Evolutionary conservation across 805 yeast species (phyloP), one percentile per base, ranked within the genome.

Genomic region (Cyberlindnera euphorbiiphila): DNA sequence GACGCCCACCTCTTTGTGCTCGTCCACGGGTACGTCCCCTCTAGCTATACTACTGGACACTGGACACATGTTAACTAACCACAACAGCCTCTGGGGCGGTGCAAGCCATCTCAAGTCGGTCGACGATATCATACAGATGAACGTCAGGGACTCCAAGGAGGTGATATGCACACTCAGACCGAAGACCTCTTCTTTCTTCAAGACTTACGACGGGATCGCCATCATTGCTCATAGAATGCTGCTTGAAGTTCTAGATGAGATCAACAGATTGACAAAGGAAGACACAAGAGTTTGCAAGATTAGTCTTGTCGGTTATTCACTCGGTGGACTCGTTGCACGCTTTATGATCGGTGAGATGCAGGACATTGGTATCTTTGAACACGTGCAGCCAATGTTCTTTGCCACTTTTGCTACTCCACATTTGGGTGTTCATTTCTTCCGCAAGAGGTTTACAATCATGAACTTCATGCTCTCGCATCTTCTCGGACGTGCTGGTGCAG

Each of bases 291-390:
- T 74, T 51, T 61, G 65, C 11, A 70, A 78, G 48, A 72, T 91
- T 34, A 84, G 94, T 43, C 66, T 91, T 28, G 70, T 85, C 3
- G 96, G 98, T 0, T 91, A 89, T 58, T 85, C 96, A 0, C 64
- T 91, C 41, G 97, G 98, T 16, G 98, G 98, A 0, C 61, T 89
- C 24, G 76, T 91, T 22, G 69, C 88, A 0, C 66, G 97, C 34
- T 88, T 85, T 57, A 80, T 87, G 18, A 69, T 88, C 32, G 97
- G 97, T 2, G 68, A 82, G 31, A 64, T 78, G 46, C 72, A 57
- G 59, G 80, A 67, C 44, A 72, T 65, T 49, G 68, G 63, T 42
- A 74, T 70, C 54, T 85, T 79, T 49, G 72, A 72, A 2, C 51
- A 52, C 2, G 69, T 85, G 15, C 68, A 70, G 41, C 96, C 96